phyloP scores from a whole-genome alignment of 2,329 filamentous ascomycete species.

The Neopestalotiopsis rosae region DNA sequence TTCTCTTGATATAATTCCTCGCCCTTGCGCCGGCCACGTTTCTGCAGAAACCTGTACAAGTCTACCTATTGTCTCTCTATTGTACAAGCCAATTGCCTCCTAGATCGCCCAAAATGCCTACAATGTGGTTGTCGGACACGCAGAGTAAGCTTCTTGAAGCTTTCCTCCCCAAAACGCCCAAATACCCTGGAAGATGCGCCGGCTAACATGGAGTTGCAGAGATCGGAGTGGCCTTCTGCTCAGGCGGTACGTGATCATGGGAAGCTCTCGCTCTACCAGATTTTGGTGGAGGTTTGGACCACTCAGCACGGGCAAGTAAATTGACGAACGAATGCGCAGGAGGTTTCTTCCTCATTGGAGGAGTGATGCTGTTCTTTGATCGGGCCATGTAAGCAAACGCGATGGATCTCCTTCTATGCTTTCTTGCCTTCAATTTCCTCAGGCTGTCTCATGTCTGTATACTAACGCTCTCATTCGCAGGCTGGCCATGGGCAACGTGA shows the following conservation, averaged over 20 bases:
- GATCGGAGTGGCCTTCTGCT: slow-evolving; percentile 97
- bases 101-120: slow-evolving; percentile 65
- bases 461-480: slow-evolving; percentile 48
- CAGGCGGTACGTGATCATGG: slow-evolving; percentile 75
- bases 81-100: not conserved
- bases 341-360: slow-evolving; percentile 92
- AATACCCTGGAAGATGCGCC: slow-evolving; percentile 13
- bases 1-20: not conserved
- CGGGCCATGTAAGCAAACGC: slow-evolving; percentile 76
- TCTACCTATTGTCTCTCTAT: not conserved
- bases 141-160: slow-evolving; percentile 72
- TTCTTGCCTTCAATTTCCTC: too few relatives aligned
- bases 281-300: too few relatives aligned
- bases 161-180: not conserved
- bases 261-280: not conserved
- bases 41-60: not conserved
- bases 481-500: slow-evolving; percentile 96
- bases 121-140: slow-evolving; percentile 95
- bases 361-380: slow-evolving; percentile 97
- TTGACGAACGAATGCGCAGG: slow-evolving; percentile 57
- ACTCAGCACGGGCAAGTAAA: not conserved
- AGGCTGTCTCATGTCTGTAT: not conserved
- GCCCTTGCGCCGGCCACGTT: slow-evolving; percentile 1
- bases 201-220: slow-evolving; percentile 63
- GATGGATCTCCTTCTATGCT: too few relatives aligned